phyloP scores from a whole-genome alignment of 2,329 filamentous ascomycete species.

The Monilinia fructigena region DNA sequence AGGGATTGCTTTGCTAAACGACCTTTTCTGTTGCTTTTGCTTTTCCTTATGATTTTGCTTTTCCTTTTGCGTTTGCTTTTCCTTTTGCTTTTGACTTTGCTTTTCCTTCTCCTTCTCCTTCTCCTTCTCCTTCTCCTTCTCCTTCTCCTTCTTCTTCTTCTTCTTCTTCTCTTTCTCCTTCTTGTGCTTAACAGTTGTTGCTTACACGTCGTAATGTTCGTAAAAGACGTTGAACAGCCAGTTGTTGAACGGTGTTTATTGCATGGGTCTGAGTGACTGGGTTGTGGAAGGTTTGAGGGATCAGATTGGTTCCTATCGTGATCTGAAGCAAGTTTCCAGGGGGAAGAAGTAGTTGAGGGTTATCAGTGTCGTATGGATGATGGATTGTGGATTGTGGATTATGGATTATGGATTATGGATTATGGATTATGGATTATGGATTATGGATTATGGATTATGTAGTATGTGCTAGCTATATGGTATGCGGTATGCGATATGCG shows the following conservation, averaged over 20 bases:
- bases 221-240: conserved; percentile 4
- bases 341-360: conserved; percentile 6
- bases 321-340: conserved; percentile 14
- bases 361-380: conserved; percentile 1
- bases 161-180: neutral
- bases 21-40: no score
- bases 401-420: neutral
- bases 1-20: neutral
- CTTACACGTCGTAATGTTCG: neutral
- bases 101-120: neutral
- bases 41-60: no score
- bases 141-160: conserved; percentile 1
- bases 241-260: neutral
- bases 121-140: neutral
- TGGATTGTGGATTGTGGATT: neutral
- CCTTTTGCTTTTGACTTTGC: neutral
- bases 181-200: conserved; percentile 1
- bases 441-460: conserved; percentile 10
- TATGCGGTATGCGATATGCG: conserved; percentile 1
- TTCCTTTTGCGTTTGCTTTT: no score
- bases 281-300: conserved; percentile 1
- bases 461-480: neutral
- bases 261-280: conserved; percentile 9
- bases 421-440: conserved; percentile 2
- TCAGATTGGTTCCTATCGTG: conserved; percentile 14